phyloP scores from a whole-genome alignment of 768 basidiomycete genomes.

The Antrodiella citrinella region DNA sequence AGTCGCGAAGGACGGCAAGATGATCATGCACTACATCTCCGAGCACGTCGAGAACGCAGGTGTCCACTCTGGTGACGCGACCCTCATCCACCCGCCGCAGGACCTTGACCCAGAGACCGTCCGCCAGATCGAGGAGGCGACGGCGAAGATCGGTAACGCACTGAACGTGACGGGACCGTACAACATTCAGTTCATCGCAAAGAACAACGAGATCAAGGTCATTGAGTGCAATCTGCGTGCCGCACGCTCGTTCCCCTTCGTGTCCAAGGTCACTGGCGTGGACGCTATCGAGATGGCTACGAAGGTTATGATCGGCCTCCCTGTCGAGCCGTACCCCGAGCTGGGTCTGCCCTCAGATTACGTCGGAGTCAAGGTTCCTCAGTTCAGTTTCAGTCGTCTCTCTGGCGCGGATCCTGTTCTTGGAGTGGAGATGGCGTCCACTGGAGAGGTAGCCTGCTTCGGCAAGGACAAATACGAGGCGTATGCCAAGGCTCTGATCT shows the following conservation, averaged over 20 bases:
- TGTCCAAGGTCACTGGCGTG: constrained; percentile 95
- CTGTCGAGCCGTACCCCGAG: constrained; percentile 87
- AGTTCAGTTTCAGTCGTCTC: constrained; percentile 95
- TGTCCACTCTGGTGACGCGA: constrained; percentile 98
- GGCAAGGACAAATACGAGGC: constrained; percentile 97
- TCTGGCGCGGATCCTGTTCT: constrained; percentile 96
- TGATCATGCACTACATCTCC: constrained; percentile 99
- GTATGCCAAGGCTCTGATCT: constrained; percentile 93
- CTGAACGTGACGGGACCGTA: constrained; percentile 97
- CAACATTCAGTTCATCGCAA: constrained; percentile 99
- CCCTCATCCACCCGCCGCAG: constrained; percentile 95
- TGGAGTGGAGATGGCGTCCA: constrained; percentile 99
- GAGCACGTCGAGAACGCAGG: constrained; percentile 99
- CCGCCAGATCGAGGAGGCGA: constrained; percentile 92
- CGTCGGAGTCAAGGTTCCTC: constrained; percentile 99
- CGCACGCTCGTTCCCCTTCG: constrained; percentile 97
- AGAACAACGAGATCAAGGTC: constrained; percentile 99
- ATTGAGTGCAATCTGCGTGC: constrained; percentile 99
- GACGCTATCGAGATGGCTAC: constrained; percentile 99
- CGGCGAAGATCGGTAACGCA: constrained; percentile 94
- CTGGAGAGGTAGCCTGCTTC: constrained; percentile 98
- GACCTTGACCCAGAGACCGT: constrained; percentile 97
- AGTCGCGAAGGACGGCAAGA: constrained; percentile 91
- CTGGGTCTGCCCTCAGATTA: constrained; percentile 83
- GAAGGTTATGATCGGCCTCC: constrained; percentile 92